Percentiles rank a stretch among this genome's conserved stretches.
These are phyloP conservation scores for Candida labiduridarum DNA, from an alignment of 1,139 yeast species.

Conservation along the genomic window DNA sequence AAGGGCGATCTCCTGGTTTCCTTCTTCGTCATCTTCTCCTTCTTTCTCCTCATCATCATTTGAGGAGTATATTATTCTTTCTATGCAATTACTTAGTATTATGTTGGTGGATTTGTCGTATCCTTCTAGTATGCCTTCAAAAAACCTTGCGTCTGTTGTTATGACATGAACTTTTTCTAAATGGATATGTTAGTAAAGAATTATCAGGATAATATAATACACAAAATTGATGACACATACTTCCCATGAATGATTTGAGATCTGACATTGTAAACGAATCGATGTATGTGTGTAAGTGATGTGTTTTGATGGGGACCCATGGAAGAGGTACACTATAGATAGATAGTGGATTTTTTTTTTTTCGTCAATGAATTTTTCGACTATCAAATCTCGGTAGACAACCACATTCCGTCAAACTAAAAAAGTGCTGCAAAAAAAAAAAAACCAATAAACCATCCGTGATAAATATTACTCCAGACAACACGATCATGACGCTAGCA, in stretches of 20 bases:
- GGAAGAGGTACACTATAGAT: background rate
- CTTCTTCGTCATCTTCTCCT: constrained; percentile 38
- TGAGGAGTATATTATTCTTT: constrained; percentile 41
- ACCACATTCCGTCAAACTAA: background rate
- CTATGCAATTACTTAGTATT: constrained; percentile 62
- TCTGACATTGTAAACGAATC: constrained; percentile 31
- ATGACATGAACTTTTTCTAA: constrained; percentile 66
- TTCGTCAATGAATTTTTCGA: background rate
- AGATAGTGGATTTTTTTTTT: constrained; percentile 4
- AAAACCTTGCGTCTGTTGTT: constrained; percentile 80
- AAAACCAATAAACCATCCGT: background rate
- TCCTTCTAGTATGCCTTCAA: constrained; percentile 75
- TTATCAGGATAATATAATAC: background rate
- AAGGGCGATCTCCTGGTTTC: constrained; percentile 49
- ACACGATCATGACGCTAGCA: background rate
- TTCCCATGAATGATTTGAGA: constrained; percentile 37
- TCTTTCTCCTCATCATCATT: constrained; percentile 37
- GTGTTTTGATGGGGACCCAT: background rate
- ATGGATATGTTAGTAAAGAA: constrained; percentile 29
- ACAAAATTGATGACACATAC: constrained; percentile 30
- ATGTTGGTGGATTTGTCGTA: constrained; percentile 82
- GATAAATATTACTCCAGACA: background rate
- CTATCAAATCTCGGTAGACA: background rate
- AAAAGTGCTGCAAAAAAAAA: constrained; percentile 1
- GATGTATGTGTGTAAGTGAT: constrained; percentile 14